phyloP scores from a whole-genome alignment of 345 rosid genomes.

The Erodium maritimum region DNA sequence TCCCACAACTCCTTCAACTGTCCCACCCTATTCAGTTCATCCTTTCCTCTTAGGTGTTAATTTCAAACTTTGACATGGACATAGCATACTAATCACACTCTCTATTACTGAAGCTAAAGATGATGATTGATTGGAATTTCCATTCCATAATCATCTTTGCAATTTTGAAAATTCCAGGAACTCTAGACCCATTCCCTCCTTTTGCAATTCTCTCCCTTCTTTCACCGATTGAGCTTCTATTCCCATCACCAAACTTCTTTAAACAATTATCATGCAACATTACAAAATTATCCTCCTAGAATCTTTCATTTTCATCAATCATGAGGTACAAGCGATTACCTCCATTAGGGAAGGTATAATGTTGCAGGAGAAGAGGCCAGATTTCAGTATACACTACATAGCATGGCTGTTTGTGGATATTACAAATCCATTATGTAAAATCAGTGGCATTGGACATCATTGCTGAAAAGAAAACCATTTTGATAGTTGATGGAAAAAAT shows the following conservation, averaged over 20 bases:
- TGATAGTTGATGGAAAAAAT: conserved; percentile 86
- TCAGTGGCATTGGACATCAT: conserved; percentile 99
- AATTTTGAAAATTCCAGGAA: conserved; percentile 82
- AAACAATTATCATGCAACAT: conserved; percentile 77
- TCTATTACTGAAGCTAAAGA: conserved; percentile 98
- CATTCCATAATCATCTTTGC: conserved; percentile 99
- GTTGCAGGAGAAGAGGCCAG: conserved; percentile 96
- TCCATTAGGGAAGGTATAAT: conserved; percentile 86
- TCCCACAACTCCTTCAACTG: no score
- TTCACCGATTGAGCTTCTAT: conserved; percentile 53
- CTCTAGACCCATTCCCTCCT: conserved; percentile 64
- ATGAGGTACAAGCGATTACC: conserved; percentile 89
- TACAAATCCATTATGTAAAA: conserved; percentile 94
- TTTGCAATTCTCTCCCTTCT: conserved; percentile 67
- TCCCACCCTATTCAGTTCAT: no score
- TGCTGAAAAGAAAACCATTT: conserved; percentile 96
- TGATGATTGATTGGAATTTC: conserved; percentile 86
- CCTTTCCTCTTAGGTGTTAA: conserved; percentile 79
- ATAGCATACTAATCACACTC: conserved; percentile 95
- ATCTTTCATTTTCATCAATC: conserved; percentile 89
- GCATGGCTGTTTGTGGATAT: conserved; percentile 89
- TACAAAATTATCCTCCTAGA: conserved; percentile 80
- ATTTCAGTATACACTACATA: conserved; percentile 96
- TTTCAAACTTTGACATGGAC: conserved; percentile 97
- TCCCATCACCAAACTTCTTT: conserved; percentile 45